Evolutionary conservation across 2,329 filamentous ascomycete genomes (phyloP), one percentile per base, ranked within the genome.

Genomic region (Fusarium armeniacum): DNA sequence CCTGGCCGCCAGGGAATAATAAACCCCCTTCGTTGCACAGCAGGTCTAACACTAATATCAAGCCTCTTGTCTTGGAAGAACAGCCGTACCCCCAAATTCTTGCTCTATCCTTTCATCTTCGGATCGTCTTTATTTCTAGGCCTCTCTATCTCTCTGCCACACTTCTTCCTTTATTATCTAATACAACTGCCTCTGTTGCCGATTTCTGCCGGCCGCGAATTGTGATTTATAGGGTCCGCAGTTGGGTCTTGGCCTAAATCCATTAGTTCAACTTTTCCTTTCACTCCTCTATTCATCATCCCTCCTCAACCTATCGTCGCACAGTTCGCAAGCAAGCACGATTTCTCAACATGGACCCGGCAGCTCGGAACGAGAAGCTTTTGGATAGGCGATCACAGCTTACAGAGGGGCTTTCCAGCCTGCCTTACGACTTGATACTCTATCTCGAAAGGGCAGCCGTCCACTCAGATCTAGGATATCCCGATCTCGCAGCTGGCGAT

Each of bases 401-500:
- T 64, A 92, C 90, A 1, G 79, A 88, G 18, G 79, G 82, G 1
- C 81, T 91, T 20, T 77, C 78, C 12, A 81, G 80, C 10, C 78
- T 81, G 6, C 85, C 89, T 2, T 91, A 90, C 75, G 88, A 91
- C 72, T 78, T 89, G 36, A 83, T 91, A 57, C 82, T 91, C 10
- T 91, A 90, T 70, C 83, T 92, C 58, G 86, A 91, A 68, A 88
- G 94, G 33, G 93, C 93, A 26, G 82, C 87, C 35, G 83, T 91
- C 43, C 89, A 98, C 78, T 86, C 89, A 18, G 83, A 89, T 46
- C 85, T 98, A 47, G 93, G 89, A 38, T 98, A 97, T 78, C 93
- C 93, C 0, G 96, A 99, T 78, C 87, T 99, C 40, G 94, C 94
- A 7, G 90, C 91, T 13, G 93, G 93, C 35, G 94, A 98, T 83